Percentiles rank a stretch among this genome's conserved stretches.
These are phyloP conservation scores for Cutaneotrichosporon dermatis DNA, from an alignment of 1,284 basidiomycete genomes.

Conservation along the genomic window DNA sequence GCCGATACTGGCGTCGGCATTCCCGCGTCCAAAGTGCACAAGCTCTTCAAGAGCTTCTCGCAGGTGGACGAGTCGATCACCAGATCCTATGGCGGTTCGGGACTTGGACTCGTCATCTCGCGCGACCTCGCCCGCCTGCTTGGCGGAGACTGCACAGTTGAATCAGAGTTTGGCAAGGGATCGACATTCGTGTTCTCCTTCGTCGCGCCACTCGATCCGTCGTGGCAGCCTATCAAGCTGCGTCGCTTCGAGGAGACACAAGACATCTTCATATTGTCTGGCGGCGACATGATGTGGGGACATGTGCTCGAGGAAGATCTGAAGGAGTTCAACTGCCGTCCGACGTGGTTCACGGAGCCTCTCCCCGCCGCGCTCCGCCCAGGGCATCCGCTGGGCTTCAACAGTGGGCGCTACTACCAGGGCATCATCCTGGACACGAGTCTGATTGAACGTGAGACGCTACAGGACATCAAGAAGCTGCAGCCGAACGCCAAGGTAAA, in stretches of 20 bases:
- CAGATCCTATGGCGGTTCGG: conserved; percentile 39
- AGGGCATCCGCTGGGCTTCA: conserved; percentile 23
- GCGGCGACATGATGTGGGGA: conserved; percentile 27
- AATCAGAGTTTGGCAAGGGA: conserved; percentile 43
- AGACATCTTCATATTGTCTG: conserved; percentile 28
- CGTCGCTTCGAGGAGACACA: conserved; percentile 9
- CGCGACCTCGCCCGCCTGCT: conserved; percentile 39
- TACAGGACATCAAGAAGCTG: conserved; percentile 22
- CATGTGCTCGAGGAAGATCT: conserved; percentile 32
- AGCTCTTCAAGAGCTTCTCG: conserved; percentile 45
- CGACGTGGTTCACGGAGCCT: conserved; percentile 29
- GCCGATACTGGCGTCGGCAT: conserved; percentile 42
- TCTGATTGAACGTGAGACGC: conserved; percentile 11
- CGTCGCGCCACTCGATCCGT: conserved; percentile 21
- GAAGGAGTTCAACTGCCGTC: conserved; percentile 26
- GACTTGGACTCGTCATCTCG: conserved; percentile 47
- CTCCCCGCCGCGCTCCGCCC: conserved; percentile 17
- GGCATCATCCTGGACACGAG: conserved; percentile 30
- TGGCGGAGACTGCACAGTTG: conserved; percentile 42
- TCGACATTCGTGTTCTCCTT: conserved; percentile 44
- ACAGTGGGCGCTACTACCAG: conserved; percentile 19
- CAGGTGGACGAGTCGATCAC: conserved; percentile 47
- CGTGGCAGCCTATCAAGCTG: conserved; percentile 11
- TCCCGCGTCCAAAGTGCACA: conserved; percentile 37
- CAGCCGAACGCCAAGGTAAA: conserved; percentile 33